Evolutionary conservation across 148 eudicot species (phyloP), one percentile per base, ranked within the genome.

Genomic region (Amaranthus cruentus): DNA sequence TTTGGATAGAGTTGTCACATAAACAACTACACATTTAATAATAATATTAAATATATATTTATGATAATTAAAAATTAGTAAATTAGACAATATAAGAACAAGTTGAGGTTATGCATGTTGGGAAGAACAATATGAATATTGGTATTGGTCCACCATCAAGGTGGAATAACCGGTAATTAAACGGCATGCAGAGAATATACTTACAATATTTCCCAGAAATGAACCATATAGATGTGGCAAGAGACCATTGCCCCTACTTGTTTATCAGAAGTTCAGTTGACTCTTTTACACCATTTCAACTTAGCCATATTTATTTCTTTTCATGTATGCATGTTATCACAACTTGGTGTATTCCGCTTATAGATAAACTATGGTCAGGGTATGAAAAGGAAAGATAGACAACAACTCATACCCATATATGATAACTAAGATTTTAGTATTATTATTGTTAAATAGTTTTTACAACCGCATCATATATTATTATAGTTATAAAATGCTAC

Each of bases 221-320:
- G 21, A 73, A 51, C 68, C 67, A 73, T 62, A 50, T 58, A 55
- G 60, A 38, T 18, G 7, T 57, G 62, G 42, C 56, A 75, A 75
- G 60, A 68, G 72, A 68, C 55, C 73, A 66, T 44, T 58, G 58
- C 3, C 73, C 67, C 58, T 3, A 28, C 4, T 50, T 3, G 1
- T 21, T 28, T 59, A 60, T 70, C 67, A 75, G 50, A 68, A 60
- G 78, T 68, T 51, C 18, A 50, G 66, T 75, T 68, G 78, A 59
- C 72, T 75, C 11, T 68, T 69, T 71, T 43, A 55, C 43, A 70
- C 54, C 72, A 69, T 54, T 38, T 52, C 38, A 28, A 28, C 38
- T 28, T 28, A 28, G 38, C 38, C 38, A 28, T 28, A 28, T 28
- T 28, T 28, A 28, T 28, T 28, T 28, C 38, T 28, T 28, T 28